Conservation (phyloP, 306 rosid species). For the Malus sylvestris region DNA sequence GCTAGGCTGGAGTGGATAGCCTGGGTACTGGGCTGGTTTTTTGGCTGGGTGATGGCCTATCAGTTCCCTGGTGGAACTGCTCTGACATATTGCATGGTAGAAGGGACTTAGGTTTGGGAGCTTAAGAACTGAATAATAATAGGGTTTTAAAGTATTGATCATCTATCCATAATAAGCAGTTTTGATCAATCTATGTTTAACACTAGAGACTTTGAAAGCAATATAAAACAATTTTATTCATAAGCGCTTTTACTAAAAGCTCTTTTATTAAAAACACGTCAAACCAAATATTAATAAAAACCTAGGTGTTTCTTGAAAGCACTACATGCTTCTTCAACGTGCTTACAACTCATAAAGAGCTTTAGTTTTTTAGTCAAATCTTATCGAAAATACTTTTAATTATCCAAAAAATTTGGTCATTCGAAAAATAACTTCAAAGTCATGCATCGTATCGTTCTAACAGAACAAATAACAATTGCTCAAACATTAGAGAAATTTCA, state of each 20-base stretch:
- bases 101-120: not conserved
- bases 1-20: too few species aligned
- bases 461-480: not conserved
- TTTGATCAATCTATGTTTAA: not conserved
- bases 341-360: not conserved
- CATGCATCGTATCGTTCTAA: too few species aligned
- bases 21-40: too few species aligned
- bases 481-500: not conserved
- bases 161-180: not conserved
- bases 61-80: too few species aligned
- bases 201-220: not conserved
- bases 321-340: too few species aligned
- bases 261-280: too few species aligned
- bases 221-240: too few species aligned
- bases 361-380: not conserved
- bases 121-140: not conserved
- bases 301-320: too few species aligned
- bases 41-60: too few species aligned
- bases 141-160: not conserved
- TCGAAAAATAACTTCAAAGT: accelerated
- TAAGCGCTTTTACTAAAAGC: too few species aligned
- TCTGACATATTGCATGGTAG: not conserved
- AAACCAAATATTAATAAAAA: too few species aligned
- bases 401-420: not conserved
- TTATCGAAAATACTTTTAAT: not conserved